Base-by-base conservation (phyloP, 768 basidiomycete species). In the Glaciozyma antarctica region DNA sequence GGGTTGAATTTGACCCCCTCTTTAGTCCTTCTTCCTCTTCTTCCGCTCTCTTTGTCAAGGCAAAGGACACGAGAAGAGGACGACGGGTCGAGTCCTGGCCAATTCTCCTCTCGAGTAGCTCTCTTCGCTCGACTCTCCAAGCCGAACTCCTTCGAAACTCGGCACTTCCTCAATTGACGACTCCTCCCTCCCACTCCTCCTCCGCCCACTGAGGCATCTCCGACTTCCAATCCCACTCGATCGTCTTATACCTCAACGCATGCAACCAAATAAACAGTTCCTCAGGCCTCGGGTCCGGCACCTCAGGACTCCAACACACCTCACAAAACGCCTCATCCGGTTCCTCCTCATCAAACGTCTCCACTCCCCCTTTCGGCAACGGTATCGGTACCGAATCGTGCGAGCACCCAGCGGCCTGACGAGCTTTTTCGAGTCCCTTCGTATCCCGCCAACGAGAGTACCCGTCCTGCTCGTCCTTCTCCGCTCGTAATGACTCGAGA, bases 211-310 rank as follows among this genome's bases (percentile, higher is more conserved):
- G 82, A 0, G 95, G 95, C 83, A 90, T 84, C 66, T 84, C 86
- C 52, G 88, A 89, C 77, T 88, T 84, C 71, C 88, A 94, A 32
- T 81, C 78, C n/a, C 90, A 90, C 52, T 91, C 78, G 67, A 83
- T 85, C 17, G 86, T 86, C 57, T 85, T 88, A 77, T 92, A 97
- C 71, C 82, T 82, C 73, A 88, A 76, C 32, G 95, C 93, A 73
- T 99, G 95, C 74, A 99, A 78, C 78, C 93, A 99, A 70, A 99
- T 98, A 77, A 90, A 97, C 63, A 98, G 79, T 66, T 85, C 85
- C 75, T 92, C 90, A 3, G 93, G 92, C 73, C 83, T 84, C 2
- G 94, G 95, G 77, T 99, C 95, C 16, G 91, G 90, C 63, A 92
- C 86, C 30, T 97, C 78, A 21, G 95, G 95, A 54, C 95, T 80